Evolutionary conservation across 306 rosid genomes (phyloP).

Genomic region (Prunus davidiana): DNA sequence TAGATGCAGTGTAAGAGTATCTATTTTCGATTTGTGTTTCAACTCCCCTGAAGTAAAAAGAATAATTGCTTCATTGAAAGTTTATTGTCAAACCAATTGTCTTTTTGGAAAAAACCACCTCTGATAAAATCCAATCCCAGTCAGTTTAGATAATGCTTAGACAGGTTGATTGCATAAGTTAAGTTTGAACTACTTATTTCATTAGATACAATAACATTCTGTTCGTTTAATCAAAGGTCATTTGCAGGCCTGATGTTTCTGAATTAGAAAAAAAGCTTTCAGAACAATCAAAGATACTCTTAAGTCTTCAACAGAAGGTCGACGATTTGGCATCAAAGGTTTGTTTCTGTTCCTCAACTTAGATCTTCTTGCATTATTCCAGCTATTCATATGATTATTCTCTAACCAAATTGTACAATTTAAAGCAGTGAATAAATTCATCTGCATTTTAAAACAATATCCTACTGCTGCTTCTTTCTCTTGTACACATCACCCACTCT

Average conservation of each 20-base stretch:
- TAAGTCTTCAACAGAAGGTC: constrained; percentile 89
- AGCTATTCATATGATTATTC: no score
- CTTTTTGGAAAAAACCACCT: background rate
- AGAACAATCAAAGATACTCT: constrained; percentile 85
- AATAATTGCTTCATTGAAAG: background rate
- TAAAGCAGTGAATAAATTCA: background rate
- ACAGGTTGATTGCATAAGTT: background rate
- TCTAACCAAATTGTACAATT: background rate
- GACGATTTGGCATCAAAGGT: constrained; percentile 98
- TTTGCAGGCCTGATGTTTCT: constrained; percentile 90
- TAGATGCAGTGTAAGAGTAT: constrained; percentile 65
- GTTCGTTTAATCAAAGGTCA: constrained; percentile 31
- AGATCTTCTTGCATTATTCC: background rate
- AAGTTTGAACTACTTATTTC: background rate
- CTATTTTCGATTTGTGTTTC: background rate
- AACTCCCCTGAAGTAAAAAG: background rate
- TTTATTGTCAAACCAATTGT: background rate
- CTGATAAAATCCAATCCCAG: background rate
- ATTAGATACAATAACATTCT: constrained; percentile 23
- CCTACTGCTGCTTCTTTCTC: background rate
- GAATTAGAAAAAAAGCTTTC: constrained; percentile 87
- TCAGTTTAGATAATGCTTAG: background rate
- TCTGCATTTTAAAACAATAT: background rate
- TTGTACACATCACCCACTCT: background rate
- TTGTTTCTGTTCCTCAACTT: background rate